phyloP scores from a whole-genome alignment of 768 basidiomycete species.

The Lactarius trivialis region DNA sequence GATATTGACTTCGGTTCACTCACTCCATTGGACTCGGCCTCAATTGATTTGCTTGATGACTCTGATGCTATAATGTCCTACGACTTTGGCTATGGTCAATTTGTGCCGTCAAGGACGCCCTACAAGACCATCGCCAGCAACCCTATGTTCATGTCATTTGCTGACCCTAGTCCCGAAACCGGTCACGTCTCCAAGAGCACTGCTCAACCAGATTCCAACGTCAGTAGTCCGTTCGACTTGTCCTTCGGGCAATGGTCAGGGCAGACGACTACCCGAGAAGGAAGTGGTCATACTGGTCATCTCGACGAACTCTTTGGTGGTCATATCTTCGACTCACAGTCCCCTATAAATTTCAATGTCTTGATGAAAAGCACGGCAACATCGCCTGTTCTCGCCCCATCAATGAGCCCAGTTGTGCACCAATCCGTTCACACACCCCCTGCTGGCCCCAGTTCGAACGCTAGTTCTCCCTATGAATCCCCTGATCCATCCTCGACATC shows the following conservation, averaged over 20 bases:
- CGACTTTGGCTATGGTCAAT: slow-evolving; percentile 40
- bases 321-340: slow-evolving; percentile 30
- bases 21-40: slow-evolving; percentile 62
- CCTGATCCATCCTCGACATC: slow-evolving; percentile 21
- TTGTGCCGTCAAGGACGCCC: slow-evolving; percentile 39
- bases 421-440: slow-evolving; percentile 25
- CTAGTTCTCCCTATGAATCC: slow-evolving; percentile 24
- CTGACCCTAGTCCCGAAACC: slow-evolving; percentile 34
- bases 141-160: slow-evolving; percentile 80
- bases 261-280: slow-evolving; percentile 25
- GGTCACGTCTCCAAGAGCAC: slow-evolving; percentile 17
- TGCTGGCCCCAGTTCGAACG: slow-evolving; percentile 16
- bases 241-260: slow-evolving; percentile 35
- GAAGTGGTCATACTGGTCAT: slow-evolving; percentile 31
- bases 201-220: slow-evolving; percentile 8
- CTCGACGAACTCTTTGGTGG: slow-evolving; percentile 46
- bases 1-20: slow-evolving; percentile 58
- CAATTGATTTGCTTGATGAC: slow-evolving; percentile 61
- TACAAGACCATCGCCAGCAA: slow-evolving; percentile 81
- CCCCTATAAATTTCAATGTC: slow-evolving; percentile 17
- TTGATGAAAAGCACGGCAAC: slow-evolving; percentile 23
- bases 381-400: slow-evolving; percentile 22
- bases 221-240: slow-evolving; percentile 38
- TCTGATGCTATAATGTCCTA: slow-evolving; percentile 25
- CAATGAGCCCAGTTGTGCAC: slow-evolving; percentile 54